Evolutionary conservation across 306 rosid genomes (phyloP).

Genomic region (Casuarina equisetifolia): DNA sequence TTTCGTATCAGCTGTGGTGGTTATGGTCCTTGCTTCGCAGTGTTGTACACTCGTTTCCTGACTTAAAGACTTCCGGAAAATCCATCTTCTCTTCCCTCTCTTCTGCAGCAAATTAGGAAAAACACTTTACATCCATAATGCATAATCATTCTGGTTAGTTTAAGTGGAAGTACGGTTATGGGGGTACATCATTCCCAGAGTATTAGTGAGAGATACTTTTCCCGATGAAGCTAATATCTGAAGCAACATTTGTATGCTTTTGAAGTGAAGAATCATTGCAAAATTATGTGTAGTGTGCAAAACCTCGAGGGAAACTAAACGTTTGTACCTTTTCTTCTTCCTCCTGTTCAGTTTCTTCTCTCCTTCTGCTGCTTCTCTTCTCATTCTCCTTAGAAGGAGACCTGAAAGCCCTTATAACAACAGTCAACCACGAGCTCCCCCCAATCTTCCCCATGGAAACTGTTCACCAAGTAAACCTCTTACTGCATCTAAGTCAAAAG

Average conservation of each 20-base stretch:
- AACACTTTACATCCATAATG: not conserved
- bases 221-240: too few species aligned
- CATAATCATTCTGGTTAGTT: not conserved
- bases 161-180: not conserved
- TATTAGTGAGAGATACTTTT: too few species aligned
- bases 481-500: not conserved
- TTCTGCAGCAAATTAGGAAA: conserved; percentile 28
- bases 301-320: not conserved
- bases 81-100: conserved; percentile 61
- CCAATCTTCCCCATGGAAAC: conserved; percentile 49
- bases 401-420: conserved; percentile 53
- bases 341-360: conserved; percentile 42
- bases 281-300: not conserved
- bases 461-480: conserved; percentile 5
- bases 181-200: not conserved
- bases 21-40: conserved; percentile 24
- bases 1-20: conserved; percentile 20
- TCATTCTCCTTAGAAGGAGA: conserved; percentile 45
- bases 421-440: conserved; percentile 52
- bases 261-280: not conserved
- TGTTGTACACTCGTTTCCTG: conserved; percentile 37
- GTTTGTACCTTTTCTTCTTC: conserved; percentile 53
- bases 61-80: conserved; percentile 41
- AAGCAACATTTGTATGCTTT: too few species aligned
- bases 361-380: conserved; percentile 43